Evolutionary conservation across 768 basidiomycete species (phyloP).

Genomic region (Amanita thiersii): DNA sequence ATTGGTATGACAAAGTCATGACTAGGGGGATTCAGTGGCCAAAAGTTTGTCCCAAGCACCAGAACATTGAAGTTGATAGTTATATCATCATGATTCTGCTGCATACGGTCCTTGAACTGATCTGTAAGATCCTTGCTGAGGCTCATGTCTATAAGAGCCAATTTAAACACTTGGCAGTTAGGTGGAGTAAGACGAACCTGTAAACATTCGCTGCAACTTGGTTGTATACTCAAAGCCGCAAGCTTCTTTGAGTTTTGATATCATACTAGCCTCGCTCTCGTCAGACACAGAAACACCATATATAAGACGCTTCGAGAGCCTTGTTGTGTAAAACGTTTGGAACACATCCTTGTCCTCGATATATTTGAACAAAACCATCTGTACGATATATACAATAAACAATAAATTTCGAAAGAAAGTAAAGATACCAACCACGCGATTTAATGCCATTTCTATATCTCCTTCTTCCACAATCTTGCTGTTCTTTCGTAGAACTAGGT

Average conservation of each 20-base stretch:
- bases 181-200: slow-evolving; percentile 37
- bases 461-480: slow-evolving; percentile 93
- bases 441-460: slow-evolving; percentile 82
- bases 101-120: slow-evolving; percentile 90
- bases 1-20: slow-evolving; percentile 86
- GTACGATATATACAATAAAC: slow-evolving; percentile 18
- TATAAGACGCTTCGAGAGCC: slow-evolving; percentile 88
- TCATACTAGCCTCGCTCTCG: slow-evolving; percentile 96
- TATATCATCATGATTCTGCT: slow-evolving; percentile 76
- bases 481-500: slow-evolving; percentile 83
- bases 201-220: slow-evolving; percentile 96
- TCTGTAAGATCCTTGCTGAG: slow-evolving; percentile 93
- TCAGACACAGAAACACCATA: slow-evolving; percentile 88
- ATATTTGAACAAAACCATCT: slow-evolving; percentile 99
- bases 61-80: slow-evolving; percentile 89
- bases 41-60: slow-evolving; percentile 93
- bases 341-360: slow-evolving; percentile 99
- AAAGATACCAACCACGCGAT: slow-evolving; percentile 65
- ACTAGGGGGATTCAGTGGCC: slow-evolving; percentile 80
- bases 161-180: not conserved
- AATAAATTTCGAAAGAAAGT: slow-evolving; percentile 28
- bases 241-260: slow-evolving; percentile 92
- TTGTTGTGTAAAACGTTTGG: slow-evolving; percentile 95
- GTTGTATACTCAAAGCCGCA: slow-evolving; percentile 97
- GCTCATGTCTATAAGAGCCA: slow-evolving; percentile 64